phyloP scores from a whole-genome alignment of 2,329 filamentous ascomycete genomes.

The Calonectria henricotiae region DNA sequence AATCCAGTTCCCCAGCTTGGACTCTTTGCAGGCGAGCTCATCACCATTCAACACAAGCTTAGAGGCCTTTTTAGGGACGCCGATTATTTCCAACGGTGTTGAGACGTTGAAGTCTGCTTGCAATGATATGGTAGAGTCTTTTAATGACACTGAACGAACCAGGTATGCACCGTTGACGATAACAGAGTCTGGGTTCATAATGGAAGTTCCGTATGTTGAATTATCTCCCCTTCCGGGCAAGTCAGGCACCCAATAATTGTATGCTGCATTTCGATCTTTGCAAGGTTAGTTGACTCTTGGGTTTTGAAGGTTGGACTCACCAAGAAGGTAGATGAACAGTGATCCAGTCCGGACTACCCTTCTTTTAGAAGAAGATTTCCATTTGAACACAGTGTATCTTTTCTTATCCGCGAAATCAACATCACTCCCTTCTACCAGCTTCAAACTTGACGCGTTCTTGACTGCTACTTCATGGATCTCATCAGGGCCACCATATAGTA shows the following conservation, averaged over 20 bases:
- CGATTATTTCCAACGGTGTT: conserved; percentile 78
- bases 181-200: conserved; percentile 53
- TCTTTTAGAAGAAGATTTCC: conserved; percentile 52
- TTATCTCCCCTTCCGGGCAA: conserved; percentile 57
- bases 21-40: conserved; percentile 56
- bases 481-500: conserved; percentile 76
- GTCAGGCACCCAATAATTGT: conserved; percentile 79
- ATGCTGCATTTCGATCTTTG: conserved; percentile 76
- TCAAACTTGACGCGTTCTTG: conserved; percentile 45
- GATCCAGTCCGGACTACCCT: conserved; percentile 56
- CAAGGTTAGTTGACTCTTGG: not conserved
- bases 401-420: conserved; percentile 47
- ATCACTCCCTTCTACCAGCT: conserved; percentile 52
- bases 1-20: conserved; percentile 66
- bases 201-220: conserved; percentile 56
- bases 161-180: conserved; percentile 78
- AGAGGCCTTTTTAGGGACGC: conserved; percentile 68
- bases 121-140: conserved; percentile 73
- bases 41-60: conserved; percentile 63
- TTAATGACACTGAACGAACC: conserved; percentile 72
- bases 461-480: conserved; percentile 77
- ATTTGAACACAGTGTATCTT: conserved; percentile 53
- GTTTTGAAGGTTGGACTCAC: conserved; percentile 40
- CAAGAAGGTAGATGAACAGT: conserved; percentile 62
- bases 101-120: conserved; percentile 83